phyloP scores from a whole-genome alignment of 148 eudicot genomes.

The Silene uniflora region DNA sequence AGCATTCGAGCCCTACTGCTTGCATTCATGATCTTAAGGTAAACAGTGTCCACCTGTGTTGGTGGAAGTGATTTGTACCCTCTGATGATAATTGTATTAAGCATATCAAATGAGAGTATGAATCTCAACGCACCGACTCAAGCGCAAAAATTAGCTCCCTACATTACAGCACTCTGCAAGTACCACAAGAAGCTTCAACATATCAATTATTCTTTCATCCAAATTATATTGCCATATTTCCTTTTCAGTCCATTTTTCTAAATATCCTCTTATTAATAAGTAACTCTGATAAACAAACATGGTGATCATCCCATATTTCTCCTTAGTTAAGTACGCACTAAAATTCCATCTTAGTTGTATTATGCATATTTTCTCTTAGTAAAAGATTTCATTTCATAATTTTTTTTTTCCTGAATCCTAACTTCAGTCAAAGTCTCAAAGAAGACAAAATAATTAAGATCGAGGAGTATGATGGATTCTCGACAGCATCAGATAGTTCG shows the following conservation, averaged over 20 bases:
- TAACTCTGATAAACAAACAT: neutral
- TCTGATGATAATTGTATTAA: no score
- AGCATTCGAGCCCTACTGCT: no score
- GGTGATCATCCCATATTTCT: neutral
- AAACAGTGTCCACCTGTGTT: no score
- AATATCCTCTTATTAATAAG: neutral
- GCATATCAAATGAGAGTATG: no score
- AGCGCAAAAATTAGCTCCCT: no score
- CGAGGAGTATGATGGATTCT: slow-evolving; percentile 2
- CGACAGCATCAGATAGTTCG: slow-evolving; percentile 7
- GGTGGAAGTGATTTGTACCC: no score
- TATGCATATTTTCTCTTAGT: neutral
- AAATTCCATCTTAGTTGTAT: neutral
- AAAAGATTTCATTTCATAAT: neutral
- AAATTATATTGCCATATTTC: neutral
- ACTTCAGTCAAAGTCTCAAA: neutral
- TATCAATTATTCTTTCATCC: neutral
- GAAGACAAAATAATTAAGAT: neutral
- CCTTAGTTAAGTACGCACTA: neutral
- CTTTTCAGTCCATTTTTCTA: neutral
- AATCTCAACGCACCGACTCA: no score
- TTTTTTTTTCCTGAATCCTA: neutral
- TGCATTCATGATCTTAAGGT: no score
- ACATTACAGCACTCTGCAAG: no score
- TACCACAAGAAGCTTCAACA: neutral